A percentile compares a stretch with the other conserved stretches of the same genome.
Conservation (phyloP, 1,284 basidiomycete genomes). For the Somion occarium region DNA sequence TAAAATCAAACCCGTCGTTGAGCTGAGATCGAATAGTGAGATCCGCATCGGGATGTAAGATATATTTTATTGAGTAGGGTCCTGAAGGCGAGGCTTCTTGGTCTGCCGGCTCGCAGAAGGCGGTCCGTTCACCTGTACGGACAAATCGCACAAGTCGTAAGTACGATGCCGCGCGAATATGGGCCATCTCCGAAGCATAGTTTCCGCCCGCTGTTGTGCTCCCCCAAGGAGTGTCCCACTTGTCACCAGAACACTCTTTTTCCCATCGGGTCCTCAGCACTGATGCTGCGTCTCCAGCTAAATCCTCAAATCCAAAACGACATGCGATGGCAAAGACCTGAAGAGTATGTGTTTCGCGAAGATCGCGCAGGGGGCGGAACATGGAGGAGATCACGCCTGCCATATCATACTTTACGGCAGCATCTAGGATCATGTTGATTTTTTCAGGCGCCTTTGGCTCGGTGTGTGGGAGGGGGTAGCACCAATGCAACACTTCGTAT, state of each 20-base stretch:
- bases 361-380: conserved; percentile 4
- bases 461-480: not conserved
- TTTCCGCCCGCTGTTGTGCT: too few relatives aligned
- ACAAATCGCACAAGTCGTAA: conserved; percentile 2
- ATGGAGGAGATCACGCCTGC: conserved; percentile 4
- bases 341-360: conserved; percentile 24
- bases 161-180: conserved; percentile 8
- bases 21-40: not conserved
- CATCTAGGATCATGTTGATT: conserved; percentile 6
- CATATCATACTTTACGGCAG: conserved; percentile 20
- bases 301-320: conserved; percentile 18
- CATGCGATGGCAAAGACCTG: conserved; percentile 29
- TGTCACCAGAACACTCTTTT: too few relatives aligned
- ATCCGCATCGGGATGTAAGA: not conserved
- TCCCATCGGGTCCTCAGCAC: too few relatives aligned
- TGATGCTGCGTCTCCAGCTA: conserved; percentile 9
- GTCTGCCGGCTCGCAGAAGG: not conserved
- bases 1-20: not conserved
- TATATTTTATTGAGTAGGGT: not conserved
- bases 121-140: not conserved
- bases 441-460: not conserved
- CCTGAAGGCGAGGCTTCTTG: not conserved
- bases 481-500: not conserved
- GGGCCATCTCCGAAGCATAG: conserved; percentile 12
- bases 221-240: too few relatives aligned